Conservation (phyloP, 2,329 filamentous ascomycete genomes). For the Westerdykella ornata region DNA sequence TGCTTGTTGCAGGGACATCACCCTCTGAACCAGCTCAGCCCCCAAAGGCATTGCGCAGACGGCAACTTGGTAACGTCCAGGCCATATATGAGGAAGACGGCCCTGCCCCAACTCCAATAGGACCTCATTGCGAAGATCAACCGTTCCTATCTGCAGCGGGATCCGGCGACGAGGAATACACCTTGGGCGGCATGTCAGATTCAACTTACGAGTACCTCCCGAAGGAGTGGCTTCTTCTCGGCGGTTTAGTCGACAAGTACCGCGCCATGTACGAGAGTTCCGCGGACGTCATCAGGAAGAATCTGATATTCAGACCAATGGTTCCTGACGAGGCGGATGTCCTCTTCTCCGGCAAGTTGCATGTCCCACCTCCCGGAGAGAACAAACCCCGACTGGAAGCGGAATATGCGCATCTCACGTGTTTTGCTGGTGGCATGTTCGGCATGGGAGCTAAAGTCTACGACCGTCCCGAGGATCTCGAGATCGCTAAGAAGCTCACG, state of each 20-base stretch:
- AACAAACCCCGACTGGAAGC: conserved; percentile 21
- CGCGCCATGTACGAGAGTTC: conserved; percentile 52
- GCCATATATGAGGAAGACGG: conserved; percentile 5
- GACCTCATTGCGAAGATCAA: conserved; percentile 41
- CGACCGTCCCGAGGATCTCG: conserved; percentile 47
- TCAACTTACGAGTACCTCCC: conserved; percentile 42
- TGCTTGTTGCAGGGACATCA: conserved; percentile 16
- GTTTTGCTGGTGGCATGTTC: conserved; percentile 66
- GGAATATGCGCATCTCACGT: conserved; percentile 57
- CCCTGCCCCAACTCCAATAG: conserved; percentile 11
- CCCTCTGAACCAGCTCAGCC: conserved; percentile 9
- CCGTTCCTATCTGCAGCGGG: conserved; percentile 49
- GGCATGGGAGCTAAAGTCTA: conserved; percentile 60
- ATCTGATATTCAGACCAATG: conserved; percentile 49
- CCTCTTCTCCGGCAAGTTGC: conserved; percentile 35
- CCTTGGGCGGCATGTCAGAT: conserved; percentile 38
- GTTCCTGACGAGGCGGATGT: conserved; percentile 42
- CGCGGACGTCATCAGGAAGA: conserved; percentile 40
- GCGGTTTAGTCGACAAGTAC: conserved; percentile 44
- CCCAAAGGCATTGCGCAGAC: conserved; percentile 7
- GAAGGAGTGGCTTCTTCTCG: conserved; percentile 45
- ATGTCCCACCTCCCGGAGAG: conserved; percentile 31
- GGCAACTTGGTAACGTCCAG: conserved; percentile 17
- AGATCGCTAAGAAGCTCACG: conserved; percentile 52
- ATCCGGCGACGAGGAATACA: conserved; percentile 41